Evolutionary conservation across 768 basidiomycete species (phyloP).

Genomic region (Leccinum variicolor): DNA sequence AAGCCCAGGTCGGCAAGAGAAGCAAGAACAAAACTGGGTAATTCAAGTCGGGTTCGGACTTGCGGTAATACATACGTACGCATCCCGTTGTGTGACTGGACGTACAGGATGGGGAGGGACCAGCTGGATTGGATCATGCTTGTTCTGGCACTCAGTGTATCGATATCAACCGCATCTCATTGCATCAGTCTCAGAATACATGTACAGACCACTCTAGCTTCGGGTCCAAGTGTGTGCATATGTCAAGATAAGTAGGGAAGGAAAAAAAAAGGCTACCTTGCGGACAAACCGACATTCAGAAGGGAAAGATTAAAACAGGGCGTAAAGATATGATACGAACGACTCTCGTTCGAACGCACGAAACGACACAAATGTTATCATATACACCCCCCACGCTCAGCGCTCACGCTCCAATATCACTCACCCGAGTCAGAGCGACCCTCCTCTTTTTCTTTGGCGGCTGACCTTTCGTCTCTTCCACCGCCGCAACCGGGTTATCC

Average conservation of each 20-base stretch:
- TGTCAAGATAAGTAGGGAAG: slow-evolving; percentile 4
- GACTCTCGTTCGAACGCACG: neutral
- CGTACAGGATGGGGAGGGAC: neutral
- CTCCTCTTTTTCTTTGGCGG: slow-evolving; percentile 86
- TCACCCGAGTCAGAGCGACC: slow-evolving; percentile 69
- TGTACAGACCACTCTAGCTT: slow-evolving; percentile 11
- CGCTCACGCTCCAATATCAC: slow-evolving; percentile 43
- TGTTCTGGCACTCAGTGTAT: slow-evolving; percentile 7
- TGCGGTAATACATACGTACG: neutral
- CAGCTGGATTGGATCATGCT: neutral
- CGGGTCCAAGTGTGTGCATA: neutral
- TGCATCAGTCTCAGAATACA: slow-evolving; percentile 21
- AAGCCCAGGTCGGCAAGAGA: slow-evolving; percentile 90
- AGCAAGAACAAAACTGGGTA: slow-evolving; percentile 77
- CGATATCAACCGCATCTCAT: slow-evolving; percentile 15
- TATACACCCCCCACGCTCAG: neutral
- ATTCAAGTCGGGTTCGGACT: slow-evolving; percentile 5
- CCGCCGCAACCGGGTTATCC: slow-evolving; percentile 1
- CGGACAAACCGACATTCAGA: slow-evolving; percentile 11
- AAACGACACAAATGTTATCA: slow-evolving; percentile 4
- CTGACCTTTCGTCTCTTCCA: slow-evolving; percentile 35
- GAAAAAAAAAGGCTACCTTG: neutral
- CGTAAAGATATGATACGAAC: slow-evolving; percentile 10
- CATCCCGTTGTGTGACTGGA: neutral
- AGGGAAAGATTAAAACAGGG: slow-evolving; percentile 8